These are phyloP conservation scores for Candida vaughaniae DNA, from an alignment of 805 yeast species.

Conservation along the genomic window DNA sequence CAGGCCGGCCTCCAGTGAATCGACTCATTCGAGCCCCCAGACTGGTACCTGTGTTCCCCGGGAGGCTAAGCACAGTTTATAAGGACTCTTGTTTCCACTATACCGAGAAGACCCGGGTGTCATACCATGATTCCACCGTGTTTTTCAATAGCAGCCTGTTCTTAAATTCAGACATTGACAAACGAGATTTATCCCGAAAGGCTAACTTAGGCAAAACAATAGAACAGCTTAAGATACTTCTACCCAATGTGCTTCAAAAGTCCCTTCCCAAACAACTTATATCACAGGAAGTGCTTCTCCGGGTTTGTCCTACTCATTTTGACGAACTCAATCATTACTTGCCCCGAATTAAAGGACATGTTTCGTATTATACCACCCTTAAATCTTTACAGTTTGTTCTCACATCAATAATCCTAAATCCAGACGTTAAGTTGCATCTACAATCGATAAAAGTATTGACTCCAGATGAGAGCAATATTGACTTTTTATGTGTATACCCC, in stretches of 20 bases:
- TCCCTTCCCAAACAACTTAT: conserved; percentile 46
- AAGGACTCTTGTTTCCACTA: no score
- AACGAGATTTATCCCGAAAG: no score
- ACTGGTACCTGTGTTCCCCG: no score
- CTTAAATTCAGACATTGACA: no score
- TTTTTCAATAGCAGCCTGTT: no score
- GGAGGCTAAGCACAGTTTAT: no score
- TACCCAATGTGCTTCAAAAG: conserved; percentile 51
- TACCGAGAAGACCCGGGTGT: no score
- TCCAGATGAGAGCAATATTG: conserved; percentile 16
- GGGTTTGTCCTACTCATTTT: conserved; percentile 56
- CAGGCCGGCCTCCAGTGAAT: no score
- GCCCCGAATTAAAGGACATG: conserved; percentile 56
- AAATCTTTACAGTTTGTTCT: conserved; percentile 56
- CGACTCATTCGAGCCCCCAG: no score
- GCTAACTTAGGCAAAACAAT: conserved; percentile 58
- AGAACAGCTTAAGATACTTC: conserved; percentile 43
- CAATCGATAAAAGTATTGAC: conserved; percentile 31
- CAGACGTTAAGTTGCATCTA: conserved; percentile 54
- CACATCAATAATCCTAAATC: conserved; percentile 55
- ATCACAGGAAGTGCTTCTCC: conserved; percentile 46
- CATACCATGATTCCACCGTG: no score
- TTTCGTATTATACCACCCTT: conserved; percentile 54
- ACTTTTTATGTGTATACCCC: conserved; percentile 32
- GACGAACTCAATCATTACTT: conserved; percentile 44